These are phyloP conservation scores for Ophiosphaerella herpotricha DNA, from an alignment of 2,329 filamentous ascomycete species.

Conservation along the genomic window DNA sequence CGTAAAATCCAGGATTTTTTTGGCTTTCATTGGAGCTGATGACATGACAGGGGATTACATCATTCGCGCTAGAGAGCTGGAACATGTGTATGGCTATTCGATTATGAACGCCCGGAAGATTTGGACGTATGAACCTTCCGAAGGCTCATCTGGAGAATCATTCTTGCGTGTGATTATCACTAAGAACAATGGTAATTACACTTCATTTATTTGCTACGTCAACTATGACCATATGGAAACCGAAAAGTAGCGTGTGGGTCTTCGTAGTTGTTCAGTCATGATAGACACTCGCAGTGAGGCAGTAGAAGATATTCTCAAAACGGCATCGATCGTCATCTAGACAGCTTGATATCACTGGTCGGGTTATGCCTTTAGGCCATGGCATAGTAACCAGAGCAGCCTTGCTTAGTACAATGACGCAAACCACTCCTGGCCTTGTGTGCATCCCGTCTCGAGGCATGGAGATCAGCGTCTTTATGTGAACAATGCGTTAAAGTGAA, in stretches of 20 bases:
- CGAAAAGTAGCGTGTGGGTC: slow-evolving; percentile 64
- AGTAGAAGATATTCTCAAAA: slow-evolving; percentile 47
- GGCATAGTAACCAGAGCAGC: slow-evolving; percentile 63
- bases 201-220: slow-evolving; percentile 69
- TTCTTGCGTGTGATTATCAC: slow-evolving; percentile 67
- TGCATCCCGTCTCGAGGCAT: slow-evolving; percentile 20
- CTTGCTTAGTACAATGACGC: slow-evolving; percentile 58
- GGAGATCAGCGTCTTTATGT: too few species aligned
- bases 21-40: too few species aligned
- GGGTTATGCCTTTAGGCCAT: slow-evolving; percentile 59
- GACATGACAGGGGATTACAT: too few species aligned
- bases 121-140: slow-evolving; percentile 51
- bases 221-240: slow-evolving; percentile 65
- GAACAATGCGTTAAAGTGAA: slow-evolving; percentile 60
- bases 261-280: slow-evolving; percentile 69
- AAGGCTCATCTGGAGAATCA: slow-evolving; percentile 67
- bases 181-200: slow-evolving; percentile 65
- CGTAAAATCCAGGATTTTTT: too few species aligned
- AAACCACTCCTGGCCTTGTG: slow-evolving; percentile 69
- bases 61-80: too few species aligned
- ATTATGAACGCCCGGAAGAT: slow-evolving; percentile 48
- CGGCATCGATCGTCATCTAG: slow-evolving; percentile 63
- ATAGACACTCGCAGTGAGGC: slow-evolving; percentile 63
- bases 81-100: too few species aligned
- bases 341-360: slow-evolving; percentile 62